phyloP scores from a whole-genome alignment of 2,329 filamentous ascomycete species.

The Fusarium sp. region DNA sequence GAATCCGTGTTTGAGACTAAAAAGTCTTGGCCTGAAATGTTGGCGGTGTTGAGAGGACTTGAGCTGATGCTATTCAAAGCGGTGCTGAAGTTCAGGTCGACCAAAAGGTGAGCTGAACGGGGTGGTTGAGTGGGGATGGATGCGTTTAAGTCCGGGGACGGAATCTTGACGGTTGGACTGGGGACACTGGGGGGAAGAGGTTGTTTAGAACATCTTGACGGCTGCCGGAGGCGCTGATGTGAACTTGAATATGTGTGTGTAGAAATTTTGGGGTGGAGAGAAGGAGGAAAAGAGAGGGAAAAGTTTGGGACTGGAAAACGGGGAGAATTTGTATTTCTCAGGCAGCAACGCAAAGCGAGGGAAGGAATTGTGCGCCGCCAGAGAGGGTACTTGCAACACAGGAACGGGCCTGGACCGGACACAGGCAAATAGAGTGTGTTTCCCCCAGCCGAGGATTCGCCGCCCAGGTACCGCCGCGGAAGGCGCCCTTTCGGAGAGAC shows the following conservation, averaged over 20 bases:
- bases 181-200: slow-evolving; percentile 52
- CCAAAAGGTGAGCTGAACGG: slow-evolving; percentile 66
- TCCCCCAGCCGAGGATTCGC: slow-evolving; percentile 24
- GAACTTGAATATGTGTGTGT: slow-evolving; percentile 48
- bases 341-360: slow-evolving; percentile 53
- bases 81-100: slow-evolving; percentile 76
- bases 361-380: slow-evolving; percentile 37
- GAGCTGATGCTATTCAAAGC: slow-evolving; percentile 68
- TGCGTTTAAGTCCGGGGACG: slow-evolving; percentile 57
- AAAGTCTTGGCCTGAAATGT: slow-evolving; percentile 74
- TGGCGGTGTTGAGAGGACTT: slow-evolving; percentile 68
- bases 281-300: slow-evolving; percentile 50
- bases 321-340: slow-evolving; percentile 60
- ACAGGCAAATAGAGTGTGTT: slow-evolving; percentile 20
- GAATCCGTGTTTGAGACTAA: slow-evolving; percentile 87
- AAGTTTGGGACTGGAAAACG: slow-evolving; percentile 41
- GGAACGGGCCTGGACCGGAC: slow-evolving; percentile 31
- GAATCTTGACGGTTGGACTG: slow-evolving; percentile 64
- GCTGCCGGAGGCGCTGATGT: slow-evolving; percentile 53
- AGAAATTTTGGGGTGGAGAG: slow-evolving; percentile 50
- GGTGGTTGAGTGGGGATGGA: slow-evolving; percentile 61
- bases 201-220: slow-evolving; percentile 71
- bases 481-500: slow-evolving; percentile 42
- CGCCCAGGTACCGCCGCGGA: slow-evolving; percentile 28
- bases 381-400: slow-evolving; percentile 21